Evolutionary conservation across 495 filamentous ascomycete species (phyloP), one percentile per base, ranked within the genome.

Genomic region (Talaromyces thailandensis): DNA sequence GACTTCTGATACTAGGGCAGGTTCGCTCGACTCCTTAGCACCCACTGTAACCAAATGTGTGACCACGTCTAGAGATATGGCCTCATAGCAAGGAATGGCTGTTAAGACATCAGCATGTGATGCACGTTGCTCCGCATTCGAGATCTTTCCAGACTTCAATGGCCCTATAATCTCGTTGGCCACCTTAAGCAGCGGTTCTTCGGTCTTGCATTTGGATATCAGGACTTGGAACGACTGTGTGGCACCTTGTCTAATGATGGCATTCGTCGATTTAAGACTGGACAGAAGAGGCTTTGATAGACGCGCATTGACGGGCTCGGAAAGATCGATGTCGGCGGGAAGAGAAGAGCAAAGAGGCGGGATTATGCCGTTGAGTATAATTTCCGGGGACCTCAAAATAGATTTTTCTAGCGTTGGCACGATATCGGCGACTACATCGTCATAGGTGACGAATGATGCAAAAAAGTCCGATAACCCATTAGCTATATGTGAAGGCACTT

Each of bases 251-350:
- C 94, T 84, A 59, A 97, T 90, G 2, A 69, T 71, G 4, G 82
- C 74, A 67, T 95, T 96, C 61, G 88, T 89, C 8, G 94, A 98
- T 74, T 96, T 98, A 75, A 90, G 79, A 72, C 89, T 96, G 21
- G 91, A 84, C 9, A 98, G 68, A 4, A 98, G 73, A 18, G 92
- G 93, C 67, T 96, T 97, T 23, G 93, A 72, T 14, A 98, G 76
- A 57, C 85, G 84, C 25, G 82, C 74, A 37, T 80, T 81, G 18
- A 96, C 76, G 8, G 89, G 70, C 51, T 85, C 82, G 9, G 93
- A 91, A 2, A 96, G 79, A 67, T 97, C 93, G 62, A 96, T 77
- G 0, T 76, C 75, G 32, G 76, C 69, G 1, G 92, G 84, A 25
- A 98, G 76, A 23, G 90, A 80, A 5, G 77, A 70, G 64, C 94